These are phyloP conservation scores for Trypanosoma vivax DNA, from an alignment of 208 protist genomes.

Conservation along the genomic window DNA sequence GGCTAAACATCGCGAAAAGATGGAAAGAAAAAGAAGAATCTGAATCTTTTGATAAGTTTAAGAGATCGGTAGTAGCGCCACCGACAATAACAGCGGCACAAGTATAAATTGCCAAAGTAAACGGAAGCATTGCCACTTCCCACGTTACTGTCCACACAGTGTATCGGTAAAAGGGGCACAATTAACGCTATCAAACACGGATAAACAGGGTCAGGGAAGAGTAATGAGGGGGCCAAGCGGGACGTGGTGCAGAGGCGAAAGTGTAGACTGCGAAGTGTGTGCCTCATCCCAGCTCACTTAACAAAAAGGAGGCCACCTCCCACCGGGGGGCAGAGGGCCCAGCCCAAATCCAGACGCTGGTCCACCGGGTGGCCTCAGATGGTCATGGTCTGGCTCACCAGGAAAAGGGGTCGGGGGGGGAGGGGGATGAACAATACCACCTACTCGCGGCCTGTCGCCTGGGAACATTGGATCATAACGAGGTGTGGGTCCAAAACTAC, in stretches of 20 bases:
- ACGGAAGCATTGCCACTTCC: no score
- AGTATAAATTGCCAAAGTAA: no score
- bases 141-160: no score
- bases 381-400: conserved; percentile 75
- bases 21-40: conserved; percentile 6
- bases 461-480: conserved; percentile 82
- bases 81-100: no score
- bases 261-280: no score
- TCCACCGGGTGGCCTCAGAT: conserved; percentile 52
- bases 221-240: no score
- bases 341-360: conserved; percentile 42
- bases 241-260: no score
- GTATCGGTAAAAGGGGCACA: no score
- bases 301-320: background rate
- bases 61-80: background rate
- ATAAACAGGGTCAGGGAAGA: no score
- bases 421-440: conserved; percentile 2
- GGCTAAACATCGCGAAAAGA: background rate
- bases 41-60: conserved; percentile 3
- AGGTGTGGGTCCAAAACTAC: conserved; percentile 18
- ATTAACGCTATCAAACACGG: no score
- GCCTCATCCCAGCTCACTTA: no score
- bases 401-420: conserved; percentile 28
- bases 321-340: conserved; percentile 1
- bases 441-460: conserved; percentile 26